phyloP scores from a whole-genome alignment of 805 yeast species.

The Kodamaea sagamina region DNA sequence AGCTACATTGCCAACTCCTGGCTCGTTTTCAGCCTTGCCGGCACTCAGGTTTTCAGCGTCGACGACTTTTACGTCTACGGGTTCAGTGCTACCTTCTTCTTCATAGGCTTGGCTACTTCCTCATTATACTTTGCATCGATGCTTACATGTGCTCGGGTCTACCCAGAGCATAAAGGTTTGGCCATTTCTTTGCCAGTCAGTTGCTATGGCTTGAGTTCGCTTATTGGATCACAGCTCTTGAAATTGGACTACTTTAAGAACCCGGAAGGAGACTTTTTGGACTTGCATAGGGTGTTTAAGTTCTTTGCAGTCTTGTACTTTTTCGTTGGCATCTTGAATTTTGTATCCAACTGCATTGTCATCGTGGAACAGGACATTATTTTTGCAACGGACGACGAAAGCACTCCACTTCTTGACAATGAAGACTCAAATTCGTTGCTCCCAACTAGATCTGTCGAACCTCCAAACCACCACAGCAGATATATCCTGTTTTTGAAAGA shows the following conservation, averaged over 20 bases:
- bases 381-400: constrained; percentile 32
- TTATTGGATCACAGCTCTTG: constrained; percentile 68
- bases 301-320: constrained; percentile 56
- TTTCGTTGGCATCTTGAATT: constrained; percentile 57
- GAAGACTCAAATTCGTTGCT: constrained; percentile 23
- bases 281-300: constrained; percentile 53
- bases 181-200: constrained; percentile 89
- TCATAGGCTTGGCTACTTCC: constrained; percentile 73
- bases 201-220: constrained; percentile 79
- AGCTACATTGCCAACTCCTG: constrained; percentile 54
- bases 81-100: constrained; percentile 51
- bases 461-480: constrained; percentile 37
- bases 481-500: constrained; percentile 49
- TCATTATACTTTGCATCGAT: constrained; percentile 70
- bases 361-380: constrained; percentile 55
- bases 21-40: constrained; percentile 18
- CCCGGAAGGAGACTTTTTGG: constrained; percentile 34
- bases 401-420: constrained; percentile 30
- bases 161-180: constrained; percentile 71
- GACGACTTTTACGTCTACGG: constrained; percentile 19
- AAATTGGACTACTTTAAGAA: constrained; percentile 41
- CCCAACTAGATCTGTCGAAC: constrained; percentile 35
- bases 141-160: constrained; percentile 83
- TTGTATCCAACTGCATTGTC: constrained; percentile 65
- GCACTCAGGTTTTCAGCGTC: not conserved